These are phyloP conservation scores for Lyophyllum decastes DNA, from an alignment of 768 basidiomycete genomes.

Conservation along the genomic window DNA sequence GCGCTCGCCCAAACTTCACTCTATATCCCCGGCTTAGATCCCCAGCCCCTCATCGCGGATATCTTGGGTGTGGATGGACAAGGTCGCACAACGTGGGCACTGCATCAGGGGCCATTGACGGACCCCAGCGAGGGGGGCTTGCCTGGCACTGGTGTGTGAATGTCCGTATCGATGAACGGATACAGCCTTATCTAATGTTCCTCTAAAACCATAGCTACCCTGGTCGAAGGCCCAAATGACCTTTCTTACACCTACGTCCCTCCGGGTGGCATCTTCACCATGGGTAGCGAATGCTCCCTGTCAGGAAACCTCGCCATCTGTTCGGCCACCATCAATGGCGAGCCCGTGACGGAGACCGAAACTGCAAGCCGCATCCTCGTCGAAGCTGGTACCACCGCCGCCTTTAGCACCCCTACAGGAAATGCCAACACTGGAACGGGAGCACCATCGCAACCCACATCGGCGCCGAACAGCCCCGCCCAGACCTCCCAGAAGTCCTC, in stretches of 20 bases:
- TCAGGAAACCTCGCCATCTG: slow-evolving; percentile 21
- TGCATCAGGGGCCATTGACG: slow-evolving; percentile 22
- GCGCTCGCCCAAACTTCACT: slow-evolving; percentile 25
- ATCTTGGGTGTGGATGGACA: slow-evolving; percentile 24
- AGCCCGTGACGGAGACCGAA: slow-evolving; percentile 19
- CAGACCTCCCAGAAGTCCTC: slow-evolving; percentile 18
- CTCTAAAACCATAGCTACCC: slow-evolving; percentile 19
- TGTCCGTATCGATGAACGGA: background rate
- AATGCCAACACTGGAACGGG: background rate
- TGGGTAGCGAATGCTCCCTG: slow-evolving; percentile 20
- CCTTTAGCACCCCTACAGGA: background rate
- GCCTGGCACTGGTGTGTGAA: slow-evolving; percentile 21
- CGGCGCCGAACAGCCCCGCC: slow-evolving; percentile 4
- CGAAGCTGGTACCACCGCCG: slow-evolving; percentile 19
- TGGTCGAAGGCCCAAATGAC: slow-evolving; percentile 26
- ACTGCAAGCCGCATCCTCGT: slow-evolving; percentile 13
- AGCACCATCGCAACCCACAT: slow-evolving; percentile 7
- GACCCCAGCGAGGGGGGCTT: slow-evolving; percentile 7
- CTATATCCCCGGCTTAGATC: slow-evolving; percentile 26
- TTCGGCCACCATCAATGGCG: slow-evolving; percentile 16
- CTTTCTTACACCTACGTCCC: slow-evolving; percentile 21
- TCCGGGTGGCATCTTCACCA: slow-evolving; percentile 13
- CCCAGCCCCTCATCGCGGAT: slow-evolving; percentile 28
- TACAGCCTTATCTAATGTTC: background rate
- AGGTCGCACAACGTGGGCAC: slow-evolving; percentile 27